Evolutionary conservation across 2,329 filamentous ascomycete genomes (phyloP).

Genomic region (Cladophialophora carrionii): DNA sequence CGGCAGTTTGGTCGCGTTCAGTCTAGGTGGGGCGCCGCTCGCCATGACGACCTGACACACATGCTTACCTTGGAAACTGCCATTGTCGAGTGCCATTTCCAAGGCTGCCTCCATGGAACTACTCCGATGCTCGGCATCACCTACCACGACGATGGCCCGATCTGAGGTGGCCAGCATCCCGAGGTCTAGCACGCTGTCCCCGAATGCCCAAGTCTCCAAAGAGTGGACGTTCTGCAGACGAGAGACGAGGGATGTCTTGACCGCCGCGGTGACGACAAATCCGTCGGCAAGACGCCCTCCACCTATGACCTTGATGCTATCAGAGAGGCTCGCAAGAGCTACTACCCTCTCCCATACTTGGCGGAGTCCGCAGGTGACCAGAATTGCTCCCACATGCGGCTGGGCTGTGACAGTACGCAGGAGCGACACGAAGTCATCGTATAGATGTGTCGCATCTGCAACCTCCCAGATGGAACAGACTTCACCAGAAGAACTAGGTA

Average conservation of each 20-base stretch:
- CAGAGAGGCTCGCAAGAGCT: not conserved
- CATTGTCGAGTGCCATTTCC: not conserved
- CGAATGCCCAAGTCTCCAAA: slow-evolving; percentile 1
- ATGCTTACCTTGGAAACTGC: not conserved
- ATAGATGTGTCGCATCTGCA: not conserved
- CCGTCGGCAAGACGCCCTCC: not conserved
- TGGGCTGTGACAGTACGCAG: not conserved
- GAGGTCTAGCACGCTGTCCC: not conserved
- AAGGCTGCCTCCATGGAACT: not conserved
- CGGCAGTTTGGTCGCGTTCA: not conserved
- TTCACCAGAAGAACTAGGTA: no score
- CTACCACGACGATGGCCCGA: not conserved
- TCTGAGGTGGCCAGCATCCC: not conserved
- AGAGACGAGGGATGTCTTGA: not conserved
- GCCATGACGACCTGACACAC: not conserved
- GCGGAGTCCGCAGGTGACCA: not conserved
- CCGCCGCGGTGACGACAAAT: not conserved
- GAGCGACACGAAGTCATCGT: not conserved
- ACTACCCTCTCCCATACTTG: not conserved
- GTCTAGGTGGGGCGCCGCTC: not conserved
- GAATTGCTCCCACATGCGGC: not conserved
- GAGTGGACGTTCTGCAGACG: not conserved
- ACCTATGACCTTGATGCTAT: not conserved
- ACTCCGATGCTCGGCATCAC: not conserved
- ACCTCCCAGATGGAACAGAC: no score